A percentile compares a stretch with the other conserved stretches of the same genome.
phyloP scores from a whole-genome alignment of 2,329 filamentous ascomycete genomes.

The Monosporascus sp. region DNA sequence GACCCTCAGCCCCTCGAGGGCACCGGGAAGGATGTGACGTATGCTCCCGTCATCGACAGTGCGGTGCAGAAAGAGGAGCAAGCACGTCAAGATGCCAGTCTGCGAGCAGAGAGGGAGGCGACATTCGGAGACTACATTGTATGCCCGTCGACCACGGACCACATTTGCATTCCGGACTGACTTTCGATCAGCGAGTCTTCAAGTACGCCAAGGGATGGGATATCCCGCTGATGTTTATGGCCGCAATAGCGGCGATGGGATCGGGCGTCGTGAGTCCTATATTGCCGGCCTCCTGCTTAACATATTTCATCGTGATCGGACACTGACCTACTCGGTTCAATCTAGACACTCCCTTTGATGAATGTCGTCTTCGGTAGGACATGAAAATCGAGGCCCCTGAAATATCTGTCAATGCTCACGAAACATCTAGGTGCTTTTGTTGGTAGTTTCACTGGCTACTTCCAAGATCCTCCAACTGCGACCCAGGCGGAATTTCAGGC shows the following conservation, averaged over 20 bases:
- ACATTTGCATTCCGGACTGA: constrained; percentile 5
- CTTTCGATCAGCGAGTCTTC: constrained; percentile 41
- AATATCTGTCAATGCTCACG: constrained; percentile 7
- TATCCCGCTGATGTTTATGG: constrained; percentile 41
- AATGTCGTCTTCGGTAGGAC: constrained; percentile 51
- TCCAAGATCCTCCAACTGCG: constrained; percentile 27
- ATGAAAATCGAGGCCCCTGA: neutral
- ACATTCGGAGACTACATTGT: constrained; percentile 39
- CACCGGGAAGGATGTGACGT: neutral
- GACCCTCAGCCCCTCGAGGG: neutral
- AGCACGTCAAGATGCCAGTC: constrained; percentile 27
- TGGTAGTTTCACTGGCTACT: constrained; percentile 42
- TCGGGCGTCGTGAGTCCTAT: constrained; percentile 37
- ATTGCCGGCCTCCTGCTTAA: neutral
- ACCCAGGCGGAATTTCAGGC: constrained; percentile 34
- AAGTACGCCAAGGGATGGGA: constrained; percentile 50
- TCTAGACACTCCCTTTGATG: constrained; percentile 51
- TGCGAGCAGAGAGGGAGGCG: constrained; percentile 40
- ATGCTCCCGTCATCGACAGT: neutral
- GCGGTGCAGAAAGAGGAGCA: constrained; percentile 22
- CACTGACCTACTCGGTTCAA: constrained; percentile 1
- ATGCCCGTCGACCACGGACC: constrained; percentile 6
- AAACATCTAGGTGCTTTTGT: constrained; percentile 35
- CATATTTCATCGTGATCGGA: neutral
- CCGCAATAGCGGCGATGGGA: constrained; percentile 43